Evolutionary conservation across 129 eudicot species (phyloP), one percentile per base, ranked within the genome.

Genomic region (Gnaphalium uliginosum): DNA sequence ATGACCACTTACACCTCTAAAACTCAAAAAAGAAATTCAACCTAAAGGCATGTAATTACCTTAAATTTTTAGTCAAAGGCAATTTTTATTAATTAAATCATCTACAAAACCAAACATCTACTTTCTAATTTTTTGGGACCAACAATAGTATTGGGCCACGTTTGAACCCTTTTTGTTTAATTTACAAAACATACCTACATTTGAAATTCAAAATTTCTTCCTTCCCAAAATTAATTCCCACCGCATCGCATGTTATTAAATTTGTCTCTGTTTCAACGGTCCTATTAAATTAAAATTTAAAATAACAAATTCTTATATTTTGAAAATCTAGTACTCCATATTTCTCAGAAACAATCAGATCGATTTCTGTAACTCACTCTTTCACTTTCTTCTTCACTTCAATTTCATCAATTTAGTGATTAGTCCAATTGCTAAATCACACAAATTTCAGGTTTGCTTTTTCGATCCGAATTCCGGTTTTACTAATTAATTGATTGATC

Each of bases 191-290:
- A 1, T 29, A 14, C 58, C 11, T 33, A 68, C 72, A 39, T 50
- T 22, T 61, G 75, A 83, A 83, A 75, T 83, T 83, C 87, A 83
- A 83, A 83, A 46, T 50, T 5, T 29, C 17, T 64, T 58, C 69
- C 71, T 48, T 41, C 69, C 69, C 56, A 29, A 66, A 57, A 75
- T 75, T 63, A 53, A 54, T 18, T 69, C 78, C 74, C 29, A 5
- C 5, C 53, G 53, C 32, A 46, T 46, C 37, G 15, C 41, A 68
- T 32, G 61, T 25, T 57, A 22, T 63, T 27, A 62, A 69, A 24
- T 23, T 58, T 69, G 5, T 66, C 27, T 21, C 69, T 11, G 32
- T 78, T 74, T 62, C 83, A 87, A 87, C 92, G 92, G 87, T 56
- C 61, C 53, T 13, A 43, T 46, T 39, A 39, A n/a, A 33, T 33